phyloP scores from a whole-genome alignment of 352 stramenopile genomes.

The Phytopythium delawarense region DNA sequence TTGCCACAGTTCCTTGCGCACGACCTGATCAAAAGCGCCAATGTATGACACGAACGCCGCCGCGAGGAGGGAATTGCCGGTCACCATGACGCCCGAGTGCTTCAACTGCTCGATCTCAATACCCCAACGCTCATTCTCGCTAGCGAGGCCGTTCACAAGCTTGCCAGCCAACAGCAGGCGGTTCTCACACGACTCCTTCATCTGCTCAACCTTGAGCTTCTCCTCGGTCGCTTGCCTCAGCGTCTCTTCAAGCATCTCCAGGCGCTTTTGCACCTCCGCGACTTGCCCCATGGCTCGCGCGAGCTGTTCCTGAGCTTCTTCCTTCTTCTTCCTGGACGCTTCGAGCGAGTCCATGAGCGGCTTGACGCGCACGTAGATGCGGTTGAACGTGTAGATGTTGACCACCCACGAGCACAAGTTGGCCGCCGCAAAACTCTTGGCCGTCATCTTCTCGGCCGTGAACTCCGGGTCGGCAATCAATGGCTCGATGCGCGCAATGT shows the following conservation, averaged over 20 bases:
- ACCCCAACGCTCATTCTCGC: conserved; percentile 96
- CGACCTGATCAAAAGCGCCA: conserved; percentile 94
- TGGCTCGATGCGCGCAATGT: conserved; percentile 90
- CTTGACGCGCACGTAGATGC: conserved; percentile 99
- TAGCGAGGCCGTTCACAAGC: conserved; percentile 93
- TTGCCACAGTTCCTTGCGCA: conserved; percentile 83
- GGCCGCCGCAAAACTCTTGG: conserved; percentile 94
- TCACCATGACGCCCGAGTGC: conserved; percentile 92
- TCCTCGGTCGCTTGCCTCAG: conserved; percentile 93
- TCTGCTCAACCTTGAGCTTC: conserved; percentile 96
- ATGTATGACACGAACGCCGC: conserved; percentile 98
- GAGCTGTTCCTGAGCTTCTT: conserved; percentile 91
- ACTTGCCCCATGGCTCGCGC: conserved; percentile 91
- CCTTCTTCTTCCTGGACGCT: conserved; percentile 91
- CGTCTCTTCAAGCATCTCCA: conserved; percentile 92
- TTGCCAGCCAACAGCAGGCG: conserved; percentile 92
- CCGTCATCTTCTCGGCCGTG: conserved; percentile 94
- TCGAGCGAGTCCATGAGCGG: conserved; percentile 97
- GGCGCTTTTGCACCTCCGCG: conserved; percentile 89
- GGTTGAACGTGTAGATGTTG: conserved; percentile 98
- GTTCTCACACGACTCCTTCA: conserved; percentile 91
- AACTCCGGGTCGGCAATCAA: conserved; percentile 94
- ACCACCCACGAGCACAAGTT: conserved; percentile 98
- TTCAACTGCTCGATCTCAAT: conserved; percentile 96
- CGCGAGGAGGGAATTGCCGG: conserved; percentile 95